Evolutionary conservation across 176 grass and related monocot genomes (phyloP), one percentile per base, ranked within the genome.

Genomic region (Triticum dicoccoides): DNA sequence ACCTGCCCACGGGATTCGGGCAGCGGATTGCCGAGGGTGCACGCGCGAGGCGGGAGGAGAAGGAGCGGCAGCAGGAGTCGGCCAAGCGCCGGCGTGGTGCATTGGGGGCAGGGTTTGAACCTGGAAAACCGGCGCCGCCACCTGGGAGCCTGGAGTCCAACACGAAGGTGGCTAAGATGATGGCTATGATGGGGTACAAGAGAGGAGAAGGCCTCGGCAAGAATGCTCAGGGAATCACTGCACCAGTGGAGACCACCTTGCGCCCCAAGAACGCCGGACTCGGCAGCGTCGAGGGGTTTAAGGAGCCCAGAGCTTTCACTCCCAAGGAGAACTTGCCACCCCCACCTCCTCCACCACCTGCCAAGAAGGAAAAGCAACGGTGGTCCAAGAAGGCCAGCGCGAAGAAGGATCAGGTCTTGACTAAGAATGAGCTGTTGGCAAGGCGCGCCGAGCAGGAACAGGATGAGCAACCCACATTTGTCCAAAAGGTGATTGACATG

Each of bases 401-500:
- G 2, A 93, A 39, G 84, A 91, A 91, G 65, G 88, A 85, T 42
- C 61, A 61, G 13, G 89, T 95, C 29, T 68, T 93, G 89, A 93
- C 91, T 0, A 94, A 91, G 77, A 90, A 87, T 54, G 89, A 95
- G 78, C 45, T 97, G 80, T 81, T 97, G 24, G 95, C 92, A 1
- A 76, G 69, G 86, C 86, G 63, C 2, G 82, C 51, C 0, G 86
- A 88, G 56, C 88, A 92, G 89, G 93, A 95, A 83, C 90, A 94
- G 67, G 89, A 95, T 0, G 88, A 95, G 42, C 69, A 89, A 1
- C 84, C 87, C 3, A 25, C 77, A 6, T 44, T 93, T 92, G 70
- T 93, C 8, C 91, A 88, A 69, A 95, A 95, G 82, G 89, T 97
- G 69, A 85, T 98, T 42, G 95, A 93, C 67, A 95, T 95, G 95